These are phyloP conservation scores for Calycina herbarum DNA, from an alignment of 2,329 filamentous ascomycete genomes.

Conservation along the genomic window DNA sequence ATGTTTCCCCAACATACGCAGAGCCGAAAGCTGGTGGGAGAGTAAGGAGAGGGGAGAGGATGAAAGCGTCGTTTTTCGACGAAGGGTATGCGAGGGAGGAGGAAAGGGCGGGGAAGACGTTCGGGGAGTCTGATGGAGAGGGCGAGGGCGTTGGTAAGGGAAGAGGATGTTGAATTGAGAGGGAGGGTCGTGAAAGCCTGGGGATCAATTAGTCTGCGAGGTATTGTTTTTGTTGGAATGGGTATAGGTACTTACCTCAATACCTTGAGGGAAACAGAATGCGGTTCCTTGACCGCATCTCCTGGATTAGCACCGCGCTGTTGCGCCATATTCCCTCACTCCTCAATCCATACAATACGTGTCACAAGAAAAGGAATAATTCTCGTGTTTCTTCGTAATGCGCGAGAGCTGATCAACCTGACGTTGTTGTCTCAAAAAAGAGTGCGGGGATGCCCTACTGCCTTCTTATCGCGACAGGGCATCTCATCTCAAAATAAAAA, in stretches of 20 bases:
- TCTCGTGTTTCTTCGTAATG: too few species aligned
- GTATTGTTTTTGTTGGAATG: neutral
- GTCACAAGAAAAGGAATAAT: neutral
- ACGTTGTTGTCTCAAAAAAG: too few species aligned
- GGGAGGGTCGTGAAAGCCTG: constrained; percentile 79
- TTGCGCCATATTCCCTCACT: constrained; percentile 33
- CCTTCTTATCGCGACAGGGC: too few species aligned
- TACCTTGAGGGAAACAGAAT: constrained; percentile 77
- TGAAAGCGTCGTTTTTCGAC: constrained; percentile 45
- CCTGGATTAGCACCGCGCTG: constrained; percentile 33
- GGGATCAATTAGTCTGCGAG: neutral
- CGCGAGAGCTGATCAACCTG: too few species aligned
- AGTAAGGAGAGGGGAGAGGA: constrained; percentile 68
- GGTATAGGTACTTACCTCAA: constrained; percentile 51
- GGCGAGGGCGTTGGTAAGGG: constrained; percentile 49
- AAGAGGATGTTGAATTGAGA: constrained; percentile 68
- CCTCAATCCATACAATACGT: constrained; percentile 24
- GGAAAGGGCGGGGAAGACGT: constrained; percentile 41
- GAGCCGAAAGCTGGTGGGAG: constrained; percentile 90
- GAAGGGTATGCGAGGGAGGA: constrained; percentile 75
- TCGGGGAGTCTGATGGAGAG: constrained; percentile 43
- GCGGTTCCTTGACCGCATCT: constrained; percentile 64
- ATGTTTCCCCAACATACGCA: constrained; percentile 93
- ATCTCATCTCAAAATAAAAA: too few species aligned
- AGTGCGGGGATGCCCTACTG: too few species aligned